A percentile compares a stretch with the other conserved stretches of the same genome.
These are phyloP conservation scores for Wakefieldia striispora DNA, from an alignment of 768 basidiomycete species.

Conservation along the genomic window DNA sequence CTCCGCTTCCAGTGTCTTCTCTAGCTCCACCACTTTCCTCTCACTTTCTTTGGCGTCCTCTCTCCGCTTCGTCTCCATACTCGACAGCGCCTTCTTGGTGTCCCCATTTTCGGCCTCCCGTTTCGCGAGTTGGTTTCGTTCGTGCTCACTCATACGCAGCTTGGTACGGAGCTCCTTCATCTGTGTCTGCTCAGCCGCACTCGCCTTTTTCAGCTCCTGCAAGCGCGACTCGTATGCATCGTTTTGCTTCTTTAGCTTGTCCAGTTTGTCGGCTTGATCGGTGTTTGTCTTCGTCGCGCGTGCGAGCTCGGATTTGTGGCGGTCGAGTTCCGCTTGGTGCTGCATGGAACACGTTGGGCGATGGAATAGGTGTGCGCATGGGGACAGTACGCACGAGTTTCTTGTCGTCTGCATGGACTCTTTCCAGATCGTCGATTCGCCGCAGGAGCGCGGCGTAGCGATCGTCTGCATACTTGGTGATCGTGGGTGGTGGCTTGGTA, in stretches of 20 bases:
- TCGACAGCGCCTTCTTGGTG: slow-evolving; percentile 47
- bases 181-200: slow-evolving; percentile 52
- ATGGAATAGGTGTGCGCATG: background rate
- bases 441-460: slow-evolving; percentile 55
- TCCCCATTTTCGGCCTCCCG: slow-evolving; percentile 55
- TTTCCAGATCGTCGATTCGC: slow-evolving; percentile 64
- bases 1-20: slow-evolving; percentile 50
- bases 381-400: slow-evolving; percentile 45
- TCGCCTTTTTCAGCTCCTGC: slow-evolving; percentile 56
- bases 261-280: slow-evolving; percentile 53
- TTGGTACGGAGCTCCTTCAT: slow-evolving; percentile 61
- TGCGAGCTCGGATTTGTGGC: slow-evolving; percentile 54
- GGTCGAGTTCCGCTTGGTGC: slow-evolving; percentile 63
- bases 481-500: slow-evolving; percentile 15
- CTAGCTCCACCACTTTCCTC: slow-evolving; percentile 51
- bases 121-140: slow-evolving; percentile 46
- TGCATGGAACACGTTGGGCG: slow-evolving; percentile 24
- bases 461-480: slow-evolving; percentile 35
- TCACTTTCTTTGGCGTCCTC: slow-evolving; percentile 60
- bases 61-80: slow-evolving; percentile 46
- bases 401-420: slow-evolving; percentile 63
- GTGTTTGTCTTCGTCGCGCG: slow-evolving; percentile 43
- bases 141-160: slow-evolving; percentile 56
- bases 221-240: slow-evolving; percentile 55
- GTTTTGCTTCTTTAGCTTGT: slow-evolving; percentile 64